Conservation (phyloP, 176 grass and related monocot genomes). For the Juncus effusus region DNA sequence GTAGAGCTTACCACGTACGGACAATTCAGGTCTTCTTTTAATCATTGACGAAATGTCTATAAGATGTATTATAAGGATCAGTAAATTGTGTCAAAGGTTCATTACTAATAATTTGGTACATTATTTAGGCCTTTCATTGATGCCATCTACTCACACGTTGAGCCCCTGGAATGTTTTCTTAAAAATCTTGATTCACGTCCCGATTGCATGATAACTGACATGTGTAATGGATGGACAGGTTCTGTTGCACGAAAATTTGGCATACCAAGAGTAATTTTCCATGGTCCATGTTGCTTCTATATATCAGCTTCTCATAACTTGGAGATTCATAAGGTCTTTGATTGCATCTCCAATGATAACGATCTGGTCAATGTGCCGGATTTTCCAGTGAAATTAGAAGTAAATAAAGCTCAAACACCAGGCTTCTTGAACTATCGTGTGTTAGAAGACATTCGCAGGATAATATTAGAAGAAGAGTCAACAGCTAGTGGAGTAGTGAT, state of each 20-base stretch:
- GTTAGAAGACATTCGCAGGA: constrained; percentile 2
- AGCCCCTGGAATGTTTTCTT: constrained; percentile 33
- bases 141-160: constrained; percentile 21
- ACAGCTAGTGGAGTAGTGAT: constrained; percentile 36
- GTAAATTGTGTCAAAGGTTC: no score
- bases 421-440: constrained; percentile 3
- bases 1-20: constrained; percentile 27
- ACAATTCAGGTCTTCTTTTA: background rate
- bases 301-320: constrained; percentile 37
- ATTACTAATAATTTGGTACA: no score
- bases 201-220: constrained; percentile 46
- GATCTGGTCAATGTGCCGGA: constrained; percentile 35
- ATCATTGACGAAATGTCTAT: no score
- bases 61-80: no score
- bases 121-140: constrained; percentile 28
- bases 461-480: constrained; percentile 14
- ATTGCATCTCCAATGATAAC: constrained; percentile 12
- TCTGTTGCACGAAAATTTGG: constrained; percentile 39
- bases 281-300: constrained; percentile 41
- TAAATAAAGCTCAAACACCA: constrained; percentile 36
- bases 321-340: constrained; percentile 33
- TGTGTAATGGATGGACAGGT: constrained; percentile 45
- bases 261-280: constrained; percentile 39
- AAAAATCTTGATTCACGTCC: constrained; percentile 7
- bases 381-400: constrained; percentile 31